These are phyloP conservation scores for Boehmeria nivea DNA, from an alignment of 306 rosid species.

Conservation along the genomic window DNA sequence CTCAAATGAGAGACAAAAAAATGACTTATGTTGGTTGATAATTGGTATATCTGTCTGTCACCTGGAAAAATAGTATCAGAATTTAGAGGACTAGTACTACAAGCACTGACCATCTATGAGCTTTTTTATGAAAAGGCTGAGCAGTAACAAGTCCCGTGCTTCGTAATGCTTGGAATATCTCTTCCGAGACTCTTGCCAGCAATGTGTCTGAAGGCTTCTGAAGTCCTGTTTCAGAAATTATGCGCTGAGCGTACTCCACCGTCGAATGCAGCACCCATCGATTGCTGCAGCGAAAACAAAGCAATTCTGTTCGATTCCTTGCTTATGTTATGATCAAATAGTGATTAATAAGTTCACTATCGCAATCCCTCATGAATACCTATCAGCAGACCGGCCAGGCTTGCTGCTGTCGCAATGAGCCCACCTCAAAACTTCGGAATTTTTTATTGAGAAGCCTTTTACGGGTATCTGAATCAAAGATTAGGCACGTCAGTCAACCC, in stretches of 20 bases:
- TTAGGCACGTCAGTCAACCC: constrained; percentile 22
- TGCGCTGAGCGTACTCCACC: constrained; percentile 58
- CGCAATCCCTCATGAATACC: constrained; percentile 46
- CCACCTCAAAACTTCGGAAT: constrained; percentile 64
- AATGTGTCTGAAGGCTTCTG: constrained; percentile 59
- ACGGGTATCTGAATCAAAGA: constrained; percentile 56
- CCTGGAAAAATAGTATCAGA: constrained; percentile 6
- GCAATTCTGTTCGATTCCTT: background rate
- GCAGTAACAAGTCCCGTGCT: constrained; percentile 43
- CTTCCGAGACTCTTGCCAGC: constrained; percentile 67
- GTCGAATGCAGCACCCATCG: constrained; percentile 92
- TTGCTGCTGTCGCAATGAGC: constrained; percentile 88
- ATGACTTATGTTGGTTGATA: no score
- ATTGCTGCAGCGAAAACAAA: constrained; percentile 45
- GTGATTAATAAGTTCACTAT: background rate
- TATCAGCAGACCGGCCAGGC: constrained; percentile 58
- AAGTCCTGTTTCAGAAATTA: constrained; percentile 75
- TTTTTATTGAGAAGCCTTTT: constrained; percentile 57
- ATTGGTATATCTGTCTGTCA: no score
- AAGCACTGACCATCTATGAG: constrained; percentile 84
- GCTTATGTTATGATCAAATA: no score
- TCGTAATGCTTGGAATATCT: constrained; percentile 62
- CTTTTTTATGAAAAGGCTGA: constrained; percentile 63
- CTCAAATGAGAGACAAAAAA: no score
- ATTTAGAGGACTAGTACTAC: constrained; percentile 4